Conservation (phyloP, 2,329 filamentous ascomycete genomes). For the Hymenoscyphus salicellus region DNA sequence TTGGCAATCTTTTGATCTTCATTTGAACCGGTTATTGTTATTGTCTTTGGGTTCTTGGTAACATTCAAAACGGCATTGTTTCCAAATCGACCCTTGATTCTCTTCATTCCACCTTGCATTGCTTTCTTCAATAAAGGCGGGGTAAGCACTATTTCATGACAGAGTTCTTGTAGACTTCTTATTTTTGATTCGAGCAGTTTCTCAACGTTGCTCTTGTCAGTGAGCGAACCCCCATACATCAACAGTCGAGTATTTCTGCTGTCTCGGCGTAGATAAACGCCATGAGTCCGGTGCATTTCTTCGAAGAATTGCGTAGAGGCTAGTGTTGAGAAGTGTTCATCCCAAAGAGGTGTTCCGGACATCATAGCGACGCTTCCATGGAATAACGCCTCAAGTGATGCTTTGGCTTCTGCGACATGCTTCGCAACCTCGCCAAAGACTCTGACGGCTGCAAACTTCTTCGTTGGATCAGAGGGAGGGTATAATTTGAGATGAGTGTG, state of each 20-base stretch:
- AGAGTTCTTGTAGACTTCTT: not conserved
- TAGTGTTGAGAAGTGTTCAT: constrained; percentile 6
- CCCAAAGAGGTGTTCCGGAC: constrained; percentile 34
- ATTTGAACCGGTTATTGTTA: constrained; percentile 27
- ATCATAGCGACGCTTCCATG: constrained; percentile 33
- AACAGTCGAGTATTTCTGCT: constrained; percentile 32
- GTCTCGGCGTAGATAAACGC: constrained; percentile 35
- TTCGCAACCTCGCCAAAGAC: constrained; percentile 38
- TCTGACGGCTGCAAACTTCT: constrained; percentile 38
- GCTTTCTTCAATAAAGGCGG: constrained; percentile 8
- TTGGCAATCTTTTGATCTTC: constrained; percentile 7
- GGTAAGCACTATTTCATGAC: constrained; percentile 6
- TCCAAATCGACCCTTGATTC: constrained; percentile 36
- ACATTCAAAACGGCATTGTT: constrained; percentile 37
- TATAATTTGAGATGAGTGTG: constrained; percentile 34
- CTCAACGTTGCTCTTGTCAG: not conserved
- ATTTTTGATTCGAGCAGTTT: not conserved
- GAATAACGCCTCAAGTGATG: constrained; percentile 36
- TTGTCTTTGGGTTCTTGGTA: constrained; percentile 34
- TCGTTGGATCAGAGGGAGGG: constrained; percentile 20
- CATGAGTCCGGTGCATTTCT: not conserved
- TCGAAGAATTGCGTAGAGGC: constrained; percentile 22
- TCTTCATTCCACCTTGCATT: constrained; percentile 30
- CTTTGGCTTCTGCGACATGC: constrained; percentile 36
- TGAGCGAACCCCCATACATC: constrained; percentile 21